A percentile compares a stretch with the other conserved stretches of the same genome.
These are phyloP conservation scores for Paraphoma chrysanthemicola DNA, from an alignment of 2,329 filamentous ascomycete species.

Conservation along the genomic window DNA sequence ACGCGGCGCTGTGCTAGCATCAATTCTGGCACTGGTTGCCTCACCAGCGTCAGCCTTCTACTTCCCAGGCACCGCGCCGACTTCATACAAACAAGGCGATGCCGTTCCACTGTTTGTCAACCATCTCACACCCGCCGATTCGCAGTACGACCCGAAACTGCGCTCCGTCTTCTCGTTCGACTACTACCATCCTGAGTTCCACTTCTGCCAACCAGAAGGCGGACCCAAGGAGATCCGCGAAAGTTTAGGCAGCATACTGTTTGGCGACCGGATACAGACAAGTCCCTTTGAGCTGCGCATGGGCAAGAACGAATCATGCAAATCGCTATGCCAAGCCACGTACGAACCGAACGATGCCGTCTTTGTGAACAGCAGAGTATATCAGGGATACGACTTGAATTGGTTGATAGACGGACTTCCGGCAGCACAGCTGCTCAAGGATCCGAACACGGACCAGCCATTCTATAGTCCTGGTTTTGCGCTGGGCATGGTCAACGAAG, in stretches of 20 bases:
- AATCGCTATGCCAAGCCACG: constrained; percentile 75
- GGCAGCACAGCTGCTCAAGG: constrained; percentile 81
- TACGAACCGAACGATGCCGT: constrained; percentile 70
- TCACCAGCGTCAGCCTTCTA: constrained; percentile 74
- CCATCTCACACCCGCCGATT: constrained; percentile 84
- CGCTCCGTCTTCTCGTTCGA: constrained; percentile 96
- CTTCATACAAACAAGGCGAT: constrained; percentile 83
- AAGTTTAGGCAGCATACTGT: constrained; percentile 93
- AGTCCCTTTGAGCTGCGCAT: constrained; percentile 91
- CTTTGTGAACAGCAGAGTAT: constrained; percentile 84
- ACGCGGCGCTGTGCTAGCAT: constrained; percentile 38
- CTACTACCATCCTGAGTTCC: constrained; percentile 89
- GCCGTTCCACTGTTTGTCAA: constrained; percentile 90
- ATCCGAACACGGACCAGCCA: constrained; percentile 75
- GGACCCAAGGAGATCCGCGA: constrained; percentile 83
- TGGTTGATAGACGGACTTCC: constrained; percentile 96
- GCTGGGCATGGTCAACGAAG: constrained; percentile 66
- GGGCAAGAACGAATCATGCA: constrained; percentile 86
- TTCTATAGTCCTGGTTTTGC: constrained; percentile 95
- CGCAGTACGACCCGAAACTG: constrained; percentile 77
- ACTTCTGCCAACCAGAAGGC: constrained; percentile 82
- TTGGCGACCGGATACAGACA: constrained; percentile 96
- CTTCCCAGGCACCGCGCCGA: constrained; percentile 92
- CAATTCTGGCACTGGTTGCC: constrained; percentile 48
- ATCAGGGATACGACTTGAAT: constrained; percentile 88